These are phyloP conservation scores for Alternaria brassicicola DNA, from an alignment of 2,329 filamentous ascomycete species.

Conservation along the genomic window DNA sequence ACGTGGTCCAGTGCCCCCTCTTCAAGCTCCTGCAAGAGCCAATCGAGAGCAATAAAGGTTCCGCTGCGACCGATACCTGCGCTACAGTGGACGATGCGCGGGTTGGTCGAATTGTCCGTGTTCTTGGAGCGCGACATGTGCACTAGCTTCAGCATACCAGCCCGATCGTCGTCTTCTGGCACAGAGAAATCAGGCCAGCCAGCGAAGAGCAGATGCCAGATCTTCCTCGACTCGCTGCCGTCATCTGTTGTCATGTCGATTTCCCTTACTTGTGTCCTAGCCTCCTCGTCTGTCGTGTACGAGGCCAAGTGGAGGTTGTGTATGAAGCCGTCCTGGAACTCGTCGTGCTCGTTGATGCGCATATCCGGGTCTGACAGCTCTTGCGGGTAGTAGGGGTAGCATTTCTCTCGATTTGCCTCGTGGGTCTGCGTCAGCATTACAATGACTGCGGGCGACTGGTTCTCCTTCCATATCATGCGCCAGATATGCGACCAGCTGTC, in stretches of 20 bases:
- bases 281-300: conserved; percentile 61
- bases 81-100: conserved; percentile 75
- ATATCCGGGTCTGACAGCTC: conserved; percentile 47
- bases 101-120: conserved; percentile 58
- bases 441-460: conserved; percentile 72
- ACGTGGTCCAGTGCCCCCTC: conserved; percentile 67
- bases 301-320: conserved; percentile 70
- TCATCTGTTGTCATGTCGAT: conserved; percentile 60
- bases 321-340: conserved; percentile 69
- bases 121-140: conserved; percentile 68
- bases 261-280: conserved; percentile 73
- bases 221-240: conserved; percentile 62
- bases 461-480: conserved; percentile 92
- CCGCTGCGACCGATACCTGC: conserved; percentile 93
- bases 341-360: conserved; percentile 66
- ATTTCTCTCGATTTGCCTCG: conserved; percentile 80
- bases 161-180: conserved; percentile 70
- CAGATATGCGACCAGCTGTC: conserved; percentile 82
- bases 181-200: conserved; percentile 92
- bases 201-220: conserved; percentile 86
- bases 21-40: conserved; percentile 81
- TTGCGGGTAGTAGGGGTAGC: conserved; percentile 83
- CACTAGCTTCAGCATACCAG: conserved; percentile 72
- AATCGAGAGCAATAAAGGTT: conserved; percentile 95
- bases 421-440: conserved; percentile 93